Conservation (phyloP, 306 rosid species). For the Casuarina glauca region DNA sequence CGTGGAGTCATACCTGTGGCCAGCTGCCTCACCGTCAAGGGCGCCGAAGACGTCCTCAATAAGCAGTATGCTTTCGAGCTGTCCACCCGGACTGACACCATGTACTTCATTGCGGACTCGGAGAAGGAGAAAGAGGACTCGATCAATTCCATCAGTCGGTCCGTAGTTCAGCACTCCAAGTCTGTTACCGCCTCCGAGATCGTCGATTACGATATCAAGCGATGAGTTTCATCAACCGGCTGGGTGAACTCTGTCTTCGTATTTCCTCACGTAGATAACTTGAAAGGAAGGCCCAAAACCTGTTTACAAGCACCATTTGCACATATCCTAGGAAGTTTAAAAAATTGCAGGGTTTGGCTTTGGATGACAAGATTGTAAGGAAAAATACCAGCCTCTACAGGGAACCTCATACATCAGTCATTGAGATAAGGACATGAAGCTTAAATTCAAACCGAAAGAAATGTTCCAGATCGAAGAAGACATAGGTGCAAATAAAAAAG, state of each 20-base stretch:
- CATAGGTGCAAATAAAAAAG: no score
- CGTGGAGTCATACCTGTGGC: conserved; percentile 41
- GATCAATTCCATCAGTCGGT: conserved; percentile 53
- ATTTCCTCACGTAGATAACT: conserved; percentile 11
- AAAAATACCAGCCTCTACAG: no score
- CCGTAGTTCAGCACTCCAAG: conserved; percentile 50
- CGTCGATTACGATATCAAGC: conserved; percentile 44
- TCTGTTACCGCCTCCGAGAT: conserved; percentile 55
- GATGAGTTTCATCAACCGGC: background rate
- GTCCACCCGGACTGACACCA: conserved; percentile 35
- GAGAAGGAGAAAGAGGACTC: conserved; percentile 46
- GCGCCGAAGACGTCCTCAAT: conserved; percentile 39
- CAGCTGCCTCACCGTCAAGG: conserved; percentile 36
- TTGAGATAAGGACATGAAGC: no score
- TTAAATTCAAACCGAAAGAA: no score
- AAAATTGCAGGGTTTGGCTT: no score
- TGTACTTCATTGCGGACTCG: conserved; percentile 45
- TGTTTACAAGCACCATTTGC: no score
- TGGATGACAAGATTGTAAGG: no score
- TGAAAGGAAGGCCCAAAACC: no score
- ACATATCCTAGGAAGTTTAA: no score
- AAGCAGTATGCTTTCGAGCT: conserved; percentile 44
- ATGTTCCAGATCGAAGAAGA: no score
- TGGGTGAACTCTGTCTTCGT: conserved; percentile 19
- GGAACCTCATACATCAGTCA: no score